Evolutionary conservation across 2,329 filamentous ascomycete species (phyloP).

Genomic region (Fusarium devonianum): DNA sequence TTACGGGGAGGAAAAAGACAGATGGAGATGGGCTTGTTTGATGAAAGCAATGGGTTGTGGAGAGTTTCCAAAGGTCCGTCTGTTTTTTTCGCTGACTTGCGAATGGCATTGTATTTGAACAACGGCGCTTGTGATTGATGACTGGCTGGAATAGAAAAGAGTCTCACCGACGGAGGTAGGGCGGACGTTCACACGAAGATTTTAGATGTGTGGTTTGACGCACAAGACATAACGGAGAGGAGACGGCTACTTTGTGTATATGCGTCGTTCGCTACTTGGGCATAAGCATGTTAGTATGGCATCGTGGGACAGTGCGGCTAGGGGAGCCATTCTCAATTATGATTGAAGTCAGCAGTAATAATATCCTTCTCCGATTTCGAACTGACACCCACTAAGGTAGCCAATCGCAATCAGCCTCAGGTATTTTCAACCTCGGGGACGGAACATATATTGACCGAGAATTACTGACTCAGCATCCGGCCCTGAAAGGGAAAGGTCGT

Average conservation of each 20-base stretch:
- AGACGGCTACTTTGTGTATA: conserved; percentile 7
- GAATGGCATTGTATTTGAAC: too few relatives aligned
- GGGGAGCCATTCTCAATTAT: too few relatives aligned
- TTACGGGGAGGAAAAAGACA: not conserved
- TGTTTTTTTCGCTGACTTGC: too few relatives aligned
- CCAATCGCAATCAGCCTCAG: conserved; percentile 4
- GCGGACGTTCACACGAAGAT: conserved; percentile 4
- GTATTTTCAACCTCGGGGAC: conserved; percentile 10
- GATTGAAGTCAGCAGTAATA: too few relatives aligned
- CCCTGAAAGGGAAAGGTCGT: conserved; percentile 37
- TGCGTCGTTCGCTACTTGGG: too few relatives aligned
- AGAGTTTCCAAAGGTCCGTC: not conserved
- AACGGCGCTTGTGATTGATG: conserved; percentile 1
- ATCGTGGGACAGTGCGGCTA: too few relatives aligned
- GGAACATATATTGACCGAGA: conserved; percentile 36
- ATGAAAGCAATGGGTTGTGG: not conserved
- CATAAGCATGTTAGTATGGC: too few relatives aligned
- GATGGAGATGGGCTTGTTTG: not conserved
- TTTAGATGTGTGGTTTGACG: not conserved
- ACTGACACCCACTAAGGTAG: conserved; percentile 11
- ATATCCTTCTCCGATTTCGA: too few relatives aligned
- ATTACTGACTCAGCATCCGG: conserved; percentile 37
- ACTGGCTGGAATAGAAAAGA: not conserved
- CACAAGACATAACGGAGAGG: not conserved
- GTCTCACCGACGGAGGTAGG: too few relatives aligned